A percentile compares a stretch with the other conserved stretches of the same genome.
Conservation (phyloP, 306 rosid genomes). For the Trifolium repens region DNA sequence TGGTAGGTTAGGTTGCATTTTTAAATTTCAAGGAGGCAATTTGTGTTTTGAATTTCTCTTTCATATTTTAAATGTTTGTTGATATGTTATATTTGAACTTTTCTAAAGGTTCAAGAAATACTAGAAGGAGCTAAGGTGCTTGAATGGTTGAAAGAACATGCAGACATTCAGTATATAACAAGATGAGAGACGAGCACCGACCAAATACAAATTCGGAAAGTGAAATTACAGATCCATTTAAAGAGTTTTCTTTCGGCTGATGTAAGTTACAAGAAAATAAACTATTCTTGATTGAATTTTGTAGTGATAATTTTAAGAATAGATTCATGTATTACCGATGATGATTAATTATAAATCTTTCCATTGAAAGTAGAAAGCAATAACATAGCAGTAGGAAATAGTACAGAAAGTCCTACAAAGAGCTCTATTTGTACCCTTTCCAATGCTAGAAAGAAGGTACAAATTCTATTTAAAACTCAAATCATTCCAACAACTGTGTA, state of each 20-base stretch:
- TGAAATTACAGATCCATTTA: constrained; percentile 29
- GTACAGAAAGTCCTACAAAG: constrained; percentile 11
- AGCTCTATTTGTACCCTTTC: constrained; percentile 7
- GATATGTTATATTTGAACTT: too few species aligned
- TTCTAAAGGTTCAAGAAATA: constrained; percentile 87
- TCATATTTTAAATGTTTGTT: too few species aligned
- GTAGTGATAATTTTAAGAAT: constrained; percentile 30
- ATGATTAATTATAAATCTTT: not conserved
- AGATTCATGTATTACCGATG: not conserved
- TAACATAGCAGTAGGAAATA: constrained; percentile 14
- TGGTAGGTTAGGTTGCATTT: constrained; percentile 34
- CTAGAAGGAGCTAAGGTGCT: constrained; percentile 98
- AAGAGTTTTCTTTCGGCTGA: constrained; percentile 43
- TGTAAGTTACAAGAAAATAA: constrained; percentile 37
- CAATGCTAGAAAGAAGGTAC: constrained; percentile 20
- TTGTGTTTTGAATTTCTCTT: constrained; percentile 21
- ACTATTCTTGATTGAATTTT: constrained; percentile 37
- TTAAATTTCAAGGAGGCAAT: not conserved
- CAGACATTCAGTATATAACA: constrained; percentile 71
- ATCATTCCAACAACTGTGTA: constrained; percentile 12
- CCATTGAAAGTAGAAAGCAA: constrained; percentile 4
- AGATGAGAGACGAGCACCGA: constrained; percentile 44
- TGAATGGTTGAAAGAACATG: constrained; percentile 91
- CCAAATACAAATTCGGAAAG: constrained; percentile 30
- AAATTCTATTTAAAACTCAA: constrained; percentile 17